Evolutionary conservation across 495 filamentous ascomycete species (phyloP).

Genomic region (Evansstolkia leycettana): DNA sequence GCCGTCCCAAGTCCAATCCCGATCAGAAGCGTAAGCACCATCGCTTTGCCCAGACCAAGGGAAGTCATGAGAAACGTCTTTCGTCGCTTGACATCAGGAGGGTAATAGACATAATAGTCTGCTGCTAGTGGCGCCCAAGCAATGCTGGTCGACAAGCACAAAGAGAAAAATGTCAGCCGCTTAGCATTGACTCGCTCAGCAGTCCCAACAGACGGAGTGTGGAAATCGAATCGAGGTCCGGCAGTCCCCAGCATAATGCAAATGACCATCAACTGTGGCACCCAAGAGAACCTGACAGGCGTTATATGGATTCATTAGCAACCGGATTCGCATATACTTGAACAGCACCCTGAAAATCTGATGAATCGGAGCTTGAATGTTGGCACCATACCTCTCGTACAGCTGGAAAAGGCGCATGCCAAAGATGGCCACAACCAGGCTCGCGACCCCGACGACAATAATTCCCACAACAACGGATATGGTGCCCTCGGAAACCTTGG

Average conservation of each 20-base stretch:
- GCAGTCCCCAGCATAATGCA: constrained; percentile 57
- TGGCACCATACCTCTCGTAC: constrained; percentile 50
- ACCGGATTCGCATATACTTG: no score
- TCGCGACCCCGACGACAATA: constrained; percentile 49
- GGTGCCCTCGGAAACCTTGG: constrained; percentile 41
- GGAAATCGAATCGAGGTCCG: constrained; percentile 51
- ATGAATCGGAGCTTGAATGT: no score
- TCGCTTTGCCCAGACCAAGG: constrained; percentile 35
- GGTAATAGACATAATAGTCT: constrained; percentile 48
- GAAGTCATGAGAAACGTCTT: constrained; percentile 35
- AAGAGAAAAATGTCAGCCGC: constrained; percentile 51
- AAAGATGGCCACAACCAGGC: constrained; percentile 55
- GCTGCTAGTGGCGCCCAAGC: constrained; percentile 40
- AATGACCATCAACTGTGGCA: constrained; percentile 53
- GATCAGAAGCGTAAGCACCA: constrained; percentile 49
- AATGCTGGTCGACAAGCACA: constrained; percentile 43
- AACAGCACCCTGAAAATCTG: no score
- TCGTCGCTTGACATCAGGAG: constrained; percentile 33
- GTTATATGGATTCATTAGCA: no score
- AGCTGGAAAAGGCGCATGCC: constrained; percentile 62
- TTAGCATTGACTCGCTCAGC: constrained; percentile 37
- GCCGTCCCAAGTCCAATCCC: constrained; percentile 60
- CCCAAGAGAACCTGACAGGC: constrained; percentile 47
- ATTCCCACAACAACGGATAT: constrained; percentile 59
- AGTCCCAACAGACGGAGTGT: constrained; percentile 24